Base-by-base conservation (phyloP, 2,329 filamentous ascomycete species). In the Diaporthe velutina region DNA sequence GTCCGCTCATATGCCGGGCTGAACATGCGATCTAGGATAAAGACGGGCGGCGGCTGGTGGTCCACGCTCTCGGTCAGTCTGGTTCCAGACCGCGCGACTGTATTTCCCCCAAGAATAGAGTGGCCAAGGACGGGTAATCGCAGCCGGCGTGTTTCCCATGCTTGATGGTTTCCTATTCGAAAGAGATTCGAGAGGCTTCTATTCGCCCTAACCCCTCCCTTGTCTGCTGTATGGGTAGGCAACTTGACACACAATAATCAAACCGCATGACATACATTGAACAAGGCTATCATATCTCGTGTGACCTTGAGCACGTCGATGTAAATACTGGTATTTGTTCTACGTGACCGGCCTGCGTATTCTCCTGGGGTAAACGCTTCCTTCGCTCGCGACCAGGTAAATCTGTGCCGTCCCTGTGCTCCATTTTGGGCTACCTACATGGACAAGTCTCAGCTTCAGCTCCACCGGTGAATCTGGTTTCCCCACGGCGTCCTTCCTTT, bases 391-490 rank as follows among this genome's bases (percentile, higher is more conserved):
- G 33, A 22, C 55, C 70, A 13, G 12, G n/a, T 30, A 4, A 50
- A 60, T 33, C 45, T 61, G 70, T 72, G 70, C 70, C 70, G 70
- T 45, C 45, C 57, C 57, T 52, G 45, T 54, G 22, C 50, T 57
- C 71, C 48, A 28, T 33, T 74, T 74, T 61, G 42, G 58, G 72
- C 64, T 38, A 50, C 54, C 54, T 48, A 74, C 72, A 74, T 70
- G 64, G 70, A 28, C 45, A 60, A 54, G 61, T 74, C 64, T 74
- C 72, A 74, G 72, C 42, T 52, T 15, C 19, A 54, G 30, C n/a
- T 28, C 35, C n/a, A 74, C 54, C 64, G 72, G 61, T 70, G 64
- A 61, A 28, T 52, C 13, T 50, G 15, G 28, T 22, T 38, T 45
- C 40, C 55, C 38, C 52, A 48, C 42, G 50, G 45, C 38, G 30